These are phyloP conservation scores for Musa troglodytarum DNA, from an alignment of 176 grass and related monocot species.

Conservation along the genomic window DNA sequence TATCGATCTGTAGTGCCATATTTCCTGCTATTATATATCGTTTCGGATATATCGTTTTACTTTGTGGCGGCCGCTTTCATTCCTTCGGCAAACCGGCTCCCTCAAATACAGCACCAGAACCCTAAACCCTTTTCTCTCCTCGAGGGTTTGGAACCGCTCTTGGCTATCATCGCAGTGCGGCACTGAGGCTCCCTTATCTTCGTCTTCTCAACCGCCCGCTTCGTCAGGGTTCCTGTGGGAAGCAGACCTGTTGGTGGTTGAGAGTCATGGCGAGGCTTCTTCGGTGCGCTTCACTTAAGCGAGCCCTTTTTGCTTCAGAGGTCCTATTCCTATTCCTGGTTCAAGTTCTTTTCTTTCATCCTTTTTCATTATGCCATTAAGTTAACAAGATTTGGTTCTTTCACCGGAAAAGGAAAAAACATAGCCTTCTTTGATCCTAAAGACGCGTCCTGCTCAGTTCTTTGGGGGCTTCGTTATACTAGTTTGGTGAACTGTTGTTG, in stretches of 20 bases:
- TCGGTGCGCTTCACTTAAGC: constrained; percentile 38
- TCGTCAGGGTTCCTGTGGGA: background rate
- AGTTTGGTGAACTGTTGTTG: too few species aligned
- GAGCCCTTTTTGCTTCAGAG: constrained; percentile 32
- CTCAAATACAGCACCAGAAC: background rate
- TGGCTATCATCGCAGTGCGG: too few species aligned
- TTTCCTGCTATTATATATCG: too few species aligned
- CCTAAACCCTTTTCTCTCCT: background rate
- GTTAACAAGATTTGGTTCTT: background rate
- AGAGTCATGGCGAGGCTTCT: constrained; percentile 65
- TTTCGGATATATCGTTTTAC: too few species aligned
- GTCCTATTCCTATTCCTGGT: constrained; percentile 6
- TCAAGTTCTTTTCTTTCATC: background rate
- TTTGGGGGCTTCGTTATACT: background rate
- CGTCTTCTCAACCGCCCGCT: background rate
- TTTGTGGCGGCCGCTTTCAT: too few species aligned
- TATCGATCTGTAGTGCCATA: too few species aligned
- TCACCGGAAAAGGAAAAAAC: background rate
- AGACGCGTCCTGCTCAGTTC: background rate
- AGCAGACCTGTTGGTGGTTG: background rate
- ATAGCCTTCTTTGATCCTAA: background rate
- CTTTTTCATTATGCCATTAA: background rate
- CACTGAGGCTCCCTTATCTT: background rate
- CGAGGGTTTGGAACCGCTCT: background rate
- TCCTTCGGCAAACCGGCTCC: too few species aligned